phyloP scores from a whole-genome alignment of 768 basidiomycete genomes.

The Russula earlei region DNA sequence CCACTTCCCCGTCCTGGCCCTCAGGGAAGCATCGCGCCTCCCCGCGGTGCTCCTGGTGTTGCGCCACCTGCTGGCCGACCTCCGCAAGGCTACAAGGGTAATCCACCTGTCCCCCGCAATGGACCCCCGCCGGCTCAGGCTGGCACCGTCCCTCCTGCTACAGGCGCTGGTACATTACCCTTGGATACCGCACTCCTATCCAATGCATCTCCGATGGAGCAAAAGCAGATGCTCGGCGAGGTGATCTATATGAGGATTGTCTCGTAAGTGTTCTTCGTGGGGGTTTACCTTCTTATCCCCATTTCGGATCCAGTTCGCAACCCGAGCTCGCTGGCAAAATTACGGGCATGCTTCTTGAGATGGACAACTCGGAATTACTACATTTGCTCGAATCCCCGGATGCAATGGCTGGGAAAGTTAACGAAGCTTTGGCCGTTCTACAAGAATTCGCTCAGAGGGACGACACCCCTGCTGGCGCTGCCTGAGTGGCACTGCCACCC shows the following conservation, averaged over 20 bases:
- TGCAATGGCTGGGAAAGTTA: slow-evolving; percentile 82
- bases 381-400: slow-evolving; percentile 78
- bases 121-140: slow-evolving; percentile 29
- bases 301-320: slow-evolving; percentile 44
- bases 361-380: slow-evolving; percentile 92
- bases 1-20: slow-evolving; percentile 57
- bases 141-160: slow-evolving; percentile 33
- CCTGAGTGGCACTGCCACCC: slow-evolving; percentile 1
- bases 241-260: slow-evolving; percentile 88
- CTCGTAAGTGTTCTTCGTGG: slow-evolving; percentile 41
- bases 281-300: slow-evolving; percentile 16
- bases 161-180: slow-evolving; percentile 39
- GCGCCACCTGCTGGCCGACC: slow-evolving; percentile 35
- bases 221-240: slow-evolving; percentile 99
- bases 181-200: slow-evolving; percentile 57
- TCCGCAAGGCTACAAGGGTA: slow-evolving; percentile 26
- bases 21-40: slow-evolving; percentile 35
- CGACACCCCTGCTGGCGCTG: slow-evolving; percentile 18
- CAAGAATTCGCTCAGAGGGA: slow-evolving; percentile 65
- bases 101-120: slow-evolving; percentile 28
- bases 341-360: slow-evolving; percentile 97
- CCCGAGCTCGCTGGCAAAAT: slow-evolving; percentile 97
- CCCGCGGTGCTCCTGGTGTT: slow-evolving; percentile 37
- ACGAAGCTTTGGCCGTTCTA: slow-evolving; percentile 82
- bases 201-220: slow-evolving; percentile 61